Conservation (phyloP, 139 green algal species). For the Yamagishiella unicocca region DNA sequence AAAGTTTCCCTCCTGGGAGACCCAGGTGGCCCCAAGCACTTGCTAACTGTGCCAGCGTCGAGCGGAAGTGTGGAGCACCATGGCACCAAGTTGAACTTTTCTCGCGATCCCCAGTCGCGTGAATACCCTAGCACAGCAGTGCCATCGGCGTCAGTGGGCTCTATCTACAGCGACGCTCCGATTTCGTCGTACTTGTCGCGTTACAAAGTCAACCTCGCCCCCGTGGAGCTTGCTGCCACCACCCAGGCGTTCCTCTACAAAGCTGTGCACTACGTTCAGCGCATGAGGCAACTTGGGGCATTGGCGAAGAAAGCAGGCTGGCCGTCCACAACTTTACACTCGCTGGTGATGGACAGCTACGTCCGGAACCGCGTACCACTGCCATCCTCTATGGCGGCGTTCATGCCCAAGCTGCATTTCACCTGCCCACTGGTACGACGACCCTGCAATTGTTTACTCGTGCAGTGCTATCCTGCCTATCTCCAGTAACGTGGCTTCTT, state of each 20-base stretch:
- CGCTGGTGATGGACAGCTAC: conserved; percentile 64
- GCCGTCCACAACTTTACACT: conserved; percentile 31
- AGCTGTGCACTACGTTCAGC: not conserved
- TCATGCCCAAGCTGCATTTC: conserved; percentile 62
- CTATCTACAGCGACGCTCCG: conserved; percentile 46
- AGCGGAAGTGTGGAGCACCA: not conserved
- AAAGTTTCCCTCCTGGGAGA: not conserved
- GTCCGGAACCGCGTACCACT: conserved; percentile 51
- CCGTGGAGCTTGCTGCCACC: conserved; percentile 38
- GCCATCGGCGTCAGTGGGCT: not conserved
- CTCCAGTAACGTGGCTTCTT: no score
- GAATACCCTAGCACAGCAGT: no score
- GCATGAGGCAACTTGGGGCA: not conserved
- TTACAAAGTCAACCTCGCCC: conserved; percentile 35
- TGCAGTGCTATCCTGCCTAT: no score
- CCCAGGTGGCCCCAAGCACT: not conserved
- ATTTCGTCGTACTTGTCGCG: conserved; percentile 54
- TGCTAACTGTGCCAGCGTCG: not conserved
- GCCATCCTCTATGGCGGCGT: conserved; percentile 56
- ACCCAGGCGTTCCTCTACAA: not conserved
- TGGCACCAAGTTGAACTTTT: conserved; percentile 33
- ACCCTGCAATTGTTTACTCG: no score
- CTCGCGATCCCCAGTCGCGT: not conserved
- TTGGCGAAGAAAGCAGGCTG: not conserved
- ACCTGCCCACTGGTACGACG: conserved; percentile 54